Evolutionary conservation across 2,329 filamentous ascomycete species (phyloP).

Genomic region (Paramyrothecium sp.): DNA sequence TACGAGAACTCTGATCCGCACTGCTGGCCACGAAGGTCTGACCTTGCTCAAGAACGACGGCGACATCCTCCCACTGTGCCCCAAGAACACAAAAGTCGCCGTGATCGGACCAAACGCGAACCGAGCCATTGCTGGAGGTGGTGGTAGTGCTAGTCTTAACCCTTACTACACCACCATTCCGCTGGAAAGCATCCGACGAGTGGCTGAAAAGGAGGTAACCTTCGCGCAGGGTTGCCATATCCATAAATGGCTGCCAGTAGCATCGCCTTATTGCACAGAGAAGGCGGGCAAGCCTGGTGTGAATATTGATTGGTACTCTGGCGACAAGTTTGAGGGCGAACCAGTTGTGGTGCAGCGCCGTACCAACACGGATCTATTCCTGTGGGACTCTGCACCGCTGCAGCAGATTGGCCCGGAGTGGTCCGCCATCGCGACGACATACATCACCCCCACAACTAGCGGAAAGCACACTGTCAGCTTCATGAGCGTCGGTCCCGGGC

Average conservation of each 20-base stretch:
- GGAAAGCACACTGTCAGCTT: conserved; percentile 67
- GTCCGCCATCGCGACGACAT: conserved; percentile 62
- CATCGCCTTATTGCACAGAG: conserved; percentile 21
- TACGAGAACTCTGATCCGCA: conserved; percentile 58
- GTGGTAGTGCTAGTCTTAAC: conserved; percentile 66
- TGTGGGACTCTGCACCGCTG: conserved; percentile 67
- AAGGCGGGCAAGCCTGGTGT: conserved; percentile 57
- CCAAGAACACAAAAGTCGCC: conserved; percentile 56
- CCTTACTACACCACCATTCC: conserved; percentile 68
- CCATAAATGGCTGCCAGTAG: conserved; percentile 24
- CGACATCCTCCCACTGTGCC: conserved; percentile 55
- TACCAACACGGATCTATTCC: conserved; percentile 64
- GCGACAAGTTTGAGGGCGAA: conserved; percentile 59
- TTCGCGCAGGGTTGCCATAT: conserved; percentile 43
- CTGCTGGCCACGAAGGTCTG: conserved; percentile 60
- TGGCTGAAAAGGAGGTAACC: conserved; percentile 52
- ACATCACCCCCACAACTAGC: conserved; percentile 54
- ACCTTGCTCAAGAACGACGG: conserved; percentile 64
- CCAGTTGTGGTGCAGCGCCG: conserved; percentile 58
- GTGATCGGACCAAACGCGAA: conserved; percentile 69
- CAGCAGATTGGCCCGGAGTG: conserved; percentile 60
- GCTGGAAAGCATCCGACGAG: conserved; percentile 55
- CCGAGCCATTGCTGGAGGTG: conserved; percentile 64
- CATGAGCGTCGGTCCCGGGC: conserved; percentile 65
- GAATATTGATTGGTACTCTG: conserved; percentile 62